These are phyloP conservation scores for Plasmopara viticola DNA, from an alignment of 352 stramenopile genomes.

Conservation along the genomic window DNA sequence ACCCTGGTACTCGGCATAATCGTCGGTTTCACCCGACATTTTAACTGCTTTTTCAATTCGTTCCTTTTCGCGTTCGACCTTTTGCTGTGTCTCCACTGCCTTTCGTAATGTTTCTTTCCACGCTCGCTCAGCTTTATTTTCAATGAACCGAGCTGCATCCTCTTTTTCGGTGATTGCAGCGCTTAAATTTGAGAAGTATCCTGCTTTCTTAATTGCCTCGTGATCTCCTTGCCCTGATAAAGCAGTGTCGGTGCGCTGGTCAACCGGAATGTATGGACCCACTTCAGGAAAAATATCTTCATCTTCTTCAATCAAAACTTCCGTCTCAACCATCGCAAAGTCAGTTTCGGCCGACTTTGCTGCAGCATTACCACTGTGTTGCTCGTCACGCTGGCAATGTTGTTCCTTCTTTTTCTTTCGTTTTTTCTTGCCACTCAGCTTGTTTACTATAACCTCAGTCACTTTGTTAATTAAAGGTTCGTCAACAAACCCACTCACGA, in stretches of 20 bases:
- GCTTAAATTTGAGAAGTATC: conserved; percentile 69
- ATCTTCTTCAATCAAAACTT: conserved; percentile 10
- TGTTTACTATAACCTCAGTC: conserved; percentile 23
- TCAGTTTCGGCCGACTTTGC: background rate
- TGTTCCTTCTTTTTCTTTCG: conserved; percentile 40
- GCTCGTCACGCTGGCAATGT: conserved; percentile 2
- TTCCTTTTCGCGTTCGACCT: conserved; percentile 34
- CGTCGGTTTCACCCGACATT: conserved; percentile 29
- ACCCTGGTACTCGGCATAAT: conserved; percentile 60
- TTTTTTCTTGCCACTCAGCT: conserved; percentile 29
- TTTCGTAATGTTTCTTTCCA: conserved; percentile 62
- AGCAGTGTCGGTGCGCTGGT: conserved; percentile 31
- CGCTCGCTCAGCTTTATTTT: conserved; percentile 35
- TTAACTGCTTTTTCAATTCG: conserved; percentile 35
- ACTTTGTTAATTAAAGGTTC: conserved; percentile 42
- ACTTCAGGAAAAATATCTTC: conserved; percentile 76
- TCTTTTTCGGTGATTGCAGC: conserved; percentile 58
- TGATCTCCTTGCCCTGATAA: conserved; percentile 8
- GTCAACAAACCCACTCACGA: conserved; percentile 49
- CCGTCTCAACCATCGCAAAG: conserved; percentile 5
- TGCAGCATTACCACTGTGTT: background rate
- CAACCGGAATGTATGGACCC: conserved; percentile 61
- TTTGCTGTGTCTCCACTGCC: conserved; percentile 39
- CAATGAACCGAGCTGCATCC: conserved; percentile 30
- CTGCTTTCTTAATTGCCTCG: conserved; percentile 17